Conservation (phyloP, 176 grass and related monocot genomes). For the Oryza punctata region DNA sequence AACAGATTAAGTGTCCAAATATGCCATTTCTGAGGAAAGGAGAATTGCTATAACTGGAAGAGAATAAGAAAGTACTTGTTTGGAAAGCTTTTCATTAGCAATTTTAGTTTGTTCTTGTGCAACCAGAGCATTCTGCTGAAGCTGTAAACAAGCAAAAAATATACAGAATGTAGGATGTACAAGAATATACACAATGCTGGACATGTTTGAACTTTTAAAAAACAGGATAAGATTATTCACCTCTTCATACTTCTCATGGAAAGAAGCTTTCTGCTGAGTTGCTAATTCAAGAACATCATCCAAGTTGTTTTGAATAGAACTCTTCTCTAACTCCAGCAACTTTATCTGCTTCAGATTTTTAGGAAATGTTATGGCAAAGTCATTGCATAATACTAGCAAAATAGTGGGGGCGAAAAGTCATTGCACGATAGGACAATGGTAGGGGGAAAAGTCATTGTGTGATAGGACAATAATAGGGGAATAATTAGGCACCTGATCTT, state of each 20-base stretch:
- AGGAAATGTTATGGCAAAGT: conserved; percentile 25
- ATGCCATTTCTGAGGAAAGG: background rate
- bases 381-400: conserved; percentile 22
- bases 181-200: background rate
- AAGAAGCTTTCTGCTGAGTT: conserved; percentile 73
- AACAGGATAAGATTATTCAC: conserved; percentile 40
- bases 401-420: conserved; percentile 14
- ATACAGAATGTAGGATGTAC: background rate
- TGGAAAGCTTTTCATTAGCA: conserved; percentile 53
- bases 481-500: conserved; percentile 74
- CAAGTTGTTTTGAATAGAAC: conserved; percentile 75
- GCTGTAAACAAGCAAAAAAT: conserved; percentile 53
- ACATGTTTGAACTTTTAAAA: conserved; percentile 24
- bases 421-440: conserved; percentile 18
- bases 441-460: conserved; percentile 13
- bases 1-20: conserved; percentile 22
- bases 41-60: conserved; percentile 18
- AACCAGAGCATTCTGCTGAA: conserved; percentile 55
- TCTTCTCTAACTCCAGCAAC: conserved; percentile 80
- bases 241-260: conserved; percentile 75
- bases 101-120: conserved; percentile 65
- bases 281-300: conserved; percentile 73
- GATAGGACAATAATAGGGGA: conserved; percentile 10
- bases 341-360: conserved; percentile 65
- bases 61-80: conserved; percentile 50